phyloP scores from a whole-genome alignment of 805 yeast species.

The Wickerhamiella occidentalis region DNA sequence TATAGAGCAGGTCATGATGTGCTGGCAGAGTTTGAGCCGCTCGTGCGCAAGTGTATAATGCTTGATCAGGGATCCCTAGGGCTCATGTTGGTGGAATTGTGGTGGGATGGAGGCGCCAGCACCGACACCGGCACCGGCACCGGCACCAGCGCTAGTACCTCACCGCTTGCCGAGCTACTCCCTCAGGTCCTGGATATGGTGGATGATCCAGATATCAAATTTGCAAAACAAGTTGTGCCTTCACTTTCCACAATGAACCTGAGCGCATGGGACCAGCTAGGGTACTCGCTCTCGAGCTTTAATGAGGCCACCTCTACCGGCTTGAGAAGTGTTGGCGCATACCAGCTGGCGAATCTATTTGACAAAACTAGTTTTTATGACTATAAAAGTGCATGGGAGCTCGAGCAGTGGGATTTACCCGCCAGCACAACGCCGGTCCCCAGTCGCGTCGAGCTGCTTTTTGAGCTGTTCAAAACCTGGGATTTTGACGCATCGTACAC shows the following conservation, averaged over 20 bases:
- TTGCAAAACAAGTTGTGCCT: background rate
- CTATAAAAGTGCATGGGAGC: constrained; percentile 45
- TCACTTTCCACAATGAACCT: constrained; percentile 2
- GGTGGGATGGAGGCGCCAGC: constrained; percentile 1
- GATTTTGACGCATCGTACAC: background rate
- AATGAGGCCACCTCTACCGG: background rate
- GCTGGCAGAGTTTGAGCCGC: background rate
- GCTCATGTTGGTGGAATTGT: constrained; percentile 6
- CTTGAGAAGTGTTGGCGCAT: constrained; percentile 14
- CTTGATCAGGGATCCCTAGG: constrained; percentile 1
- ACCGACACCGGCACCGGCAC: background rate
- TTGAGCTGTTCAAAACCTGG: constrained; percentile 36
- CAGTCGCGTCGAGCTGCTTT: constrained; percentile 32
- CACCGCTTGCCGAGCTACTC: background rate
- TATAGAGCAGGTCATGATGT: background rate
- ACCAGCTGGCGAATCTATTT: constrained; percentile 12
- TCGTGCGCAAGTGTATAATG: background rate
- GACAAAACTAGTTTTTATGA: constrained; percentile 11
- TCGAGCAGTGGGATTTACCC: constrained; percentile 68
- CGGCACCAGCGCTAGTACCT: background rate
- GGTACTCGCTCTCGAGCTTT: constrained; percentile 8
- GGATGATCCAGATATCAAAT: constrained; percentile 6
- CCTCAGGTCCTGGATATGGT: background rate
- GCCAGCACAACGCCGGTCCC: constrained; percentile 27
- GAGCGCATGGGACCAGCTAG: constrained; percentile 13